phyloP scores from a whole-genome alignment of 164 flowering plant genomes.

The Buxus sempervirens region DNA sequence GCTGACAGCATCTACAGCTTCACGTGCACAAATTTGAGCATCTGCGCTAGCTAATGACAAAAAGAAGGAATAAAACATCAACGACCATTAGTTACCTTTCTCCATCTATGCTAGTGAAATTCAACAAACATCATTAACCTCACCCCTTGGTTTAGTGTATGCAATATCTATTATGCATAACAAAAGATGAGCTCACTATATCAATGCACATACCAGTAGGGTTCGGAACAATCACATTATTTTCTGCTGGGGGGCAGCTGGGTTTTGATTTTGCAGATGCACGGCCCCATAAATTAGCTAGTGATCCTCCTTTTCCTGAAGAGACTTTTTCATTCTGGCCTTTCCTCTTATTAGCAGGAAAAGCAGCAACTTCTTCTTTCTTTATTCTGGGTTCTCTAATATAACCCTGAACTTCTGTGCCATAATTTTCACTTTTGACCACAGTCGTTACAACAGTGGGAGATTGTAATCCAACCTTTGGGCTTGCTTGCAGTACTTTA shows the following conservation, averaged over 20 bases:
- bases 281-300: conserved; percentile 84
- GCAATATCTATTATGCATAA: not conserved
- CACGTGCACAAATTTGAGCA: conserved; percentile 57
- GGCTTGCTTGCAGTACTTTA: conserved; percentile 37
- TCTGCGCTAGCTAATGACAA: conserved; percentile 43
- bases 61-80: not conserved
- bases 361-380: conserved; percentile 33
- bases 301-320: conserved; percentile 52
- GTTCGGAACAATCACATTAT: conserved; percentile 19
- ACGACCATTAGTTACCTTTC: not conserved
- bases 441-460: conserved; percentile 22
- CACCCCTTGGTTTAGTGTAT: not conserved
- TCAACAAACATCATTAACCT: not conserved
- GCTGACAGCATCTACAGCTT: conserved; percentile 38
- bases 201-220: conserved; percentile 38
- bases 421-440: conserved; percentile 32
- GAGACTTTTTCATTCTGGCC: conserved; percentile 45
- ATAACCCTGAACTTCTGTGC: conserved; percentile 25
- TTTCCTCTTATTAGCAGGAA: conserved; percentile 46
- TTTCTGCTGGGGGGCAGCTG: conserved; percentile 28
- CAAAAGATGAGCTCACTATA: not conserved
- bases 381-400: conserved; percentile 31
- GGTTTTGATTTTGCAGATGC: conserved; percentile 63
- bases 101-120: not conserved
- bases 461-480: conserved; percentile 32